A percentile compares a stretch with the other conserved stretches of the same genome.
Evolutionary conservation across 2,329 filamentous ascomycete genomes (phyloP).

Genomic region (Pseudocercospora musae): DNA sequence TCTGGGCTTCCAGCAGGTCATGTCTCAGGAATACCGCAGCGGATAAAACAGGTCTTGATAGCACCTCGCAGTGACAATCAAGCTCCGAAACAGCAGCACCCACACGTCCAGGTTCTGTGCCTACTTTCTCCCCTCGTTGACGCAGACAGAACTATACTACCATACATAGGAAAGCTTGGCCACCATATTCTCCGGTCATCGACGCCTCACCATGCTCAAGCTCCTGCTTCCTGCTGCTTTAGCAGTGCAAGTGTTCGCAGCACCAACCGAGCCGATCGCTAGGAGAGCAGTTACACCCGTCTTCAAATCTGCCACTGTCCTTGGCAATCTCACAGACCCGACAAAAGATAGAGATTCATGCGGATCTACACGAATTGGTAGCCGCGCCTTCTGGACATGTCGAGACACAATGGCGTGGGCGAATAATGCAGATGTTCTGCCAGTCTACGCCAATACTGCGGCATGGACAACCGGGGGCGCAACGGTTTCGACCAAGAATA

Average conservation of each 20-base stretch:
- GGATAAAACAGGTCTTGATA: not conserved
- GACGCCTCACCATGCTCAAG: not conserved
- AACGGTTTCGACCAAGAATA: conserved; percentile 3
- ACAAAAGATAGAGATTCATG: conserved; percentile 24
- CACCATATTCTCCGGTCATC: not conserved
- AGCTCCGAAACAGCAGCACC: no score
- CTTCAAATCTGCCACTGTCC: conserved; percentile 12
- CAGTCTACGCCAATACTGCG: conserved; percentile 20
- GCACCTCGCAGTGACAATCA: not conserved
- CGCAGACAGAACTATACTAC: no score
- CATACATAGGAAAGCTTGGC: no score
- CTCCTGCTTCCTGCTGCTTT: not conserved
- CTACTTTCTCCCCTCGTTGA: no score
- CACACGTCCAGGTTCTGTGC: no score
- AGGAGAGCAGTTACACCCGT: conserved; percentile 9
- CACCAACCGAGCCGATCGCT: conserved; percentile 1
- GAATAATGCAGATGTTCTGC: conserved; percentile 5
- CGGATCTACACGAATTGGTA: conserved; percentile 19
- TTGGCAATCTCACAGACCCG: conserved; percentile 23
- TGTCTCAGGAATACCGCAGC: not conserved
- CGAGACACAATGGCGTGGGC: conserved; percentile 21
- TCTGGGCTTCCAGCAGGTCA: not conserved
- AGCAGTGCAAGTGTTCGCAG: not conserved
- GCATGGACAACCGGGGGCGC: conserved; percentile 20
- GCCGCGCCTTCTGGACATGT: conserved; percentile 26